A percentile compares a stretch with the other conserved stretches of the same genome.
Conservation (phyloP, 2,329 filamentous ascomycete species). For the Aureobasidium pullulans region DNA sequence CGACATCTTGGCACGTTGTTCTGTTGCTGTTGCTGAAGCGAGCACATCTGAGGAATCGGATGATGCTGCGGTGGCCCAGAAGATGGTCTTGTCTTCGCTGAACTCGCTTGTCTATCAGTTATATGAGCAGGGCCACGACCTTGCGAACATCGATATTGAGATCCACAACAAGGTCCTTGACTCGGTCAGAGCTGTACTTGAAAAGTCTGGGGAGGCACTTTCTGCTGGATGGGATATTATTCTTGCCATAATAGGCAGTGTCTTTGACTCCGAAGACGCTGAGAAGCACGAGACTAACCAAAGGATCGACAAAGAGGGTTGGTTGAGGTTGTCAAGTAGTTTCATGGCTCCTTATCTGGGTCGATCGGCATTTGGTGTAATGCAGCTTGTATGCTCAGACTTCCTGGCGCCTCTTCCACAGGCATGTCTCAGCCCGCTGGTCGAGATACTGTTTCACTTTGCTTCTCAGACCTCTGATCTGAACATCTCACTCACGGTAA, state of each 20-base stretch:
- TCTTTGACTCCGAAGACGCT: constrained; percentile 49
- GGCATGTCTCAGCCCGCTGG: constrained; percentile 67
- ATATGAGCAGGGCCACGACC: constrained; percentile 22
- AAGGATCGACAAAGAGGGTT: constrained; percentile 16
- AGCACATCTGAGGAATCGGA: constrained; percentile 45
- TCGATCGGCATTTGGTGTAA: constrained; percentile 76
- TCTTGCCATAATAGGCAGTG: constrained; percentile 76
- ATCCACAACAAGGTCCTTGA: constrained; percentile 66
- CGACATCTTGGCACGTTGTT: constrained; percentile 42
- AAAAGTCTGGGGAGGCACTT: constrained; percentile 80
- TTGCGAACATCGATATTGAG: constrained; percentile 28
- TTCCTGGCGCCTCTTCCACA: constrained; percentile 68
- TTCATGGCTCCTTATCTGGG: constrained; percentile 65
- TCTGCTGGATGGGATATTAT: constrained; percentile 77
- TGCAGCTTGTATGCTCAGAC: constrained; percentile 91
- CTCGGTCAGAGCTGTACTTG: constrained; percentile 65
- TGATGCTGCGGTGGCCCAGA: constrained; percentile 23
- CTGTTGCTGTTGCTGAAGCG: constrained; percentile 41
- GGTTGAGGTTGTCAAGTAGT: constrained; percentile 24
- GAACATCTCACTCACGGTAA: constrained; percentile 85
- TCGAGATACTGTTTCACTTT: constrained; percentile 84
- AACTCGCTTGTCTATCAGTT: constrained; percentile 39
- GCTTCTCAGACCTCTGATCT: constrained; percentile 84
- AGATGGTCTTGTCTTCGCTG: constrained; percentile 29
- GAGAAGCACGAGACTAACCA: constrained; percentile 15